phyloP scores from a whole-genome alignment of 2,329 filamentous ascomycete species.

The Verticillium dahliae region DNA sequence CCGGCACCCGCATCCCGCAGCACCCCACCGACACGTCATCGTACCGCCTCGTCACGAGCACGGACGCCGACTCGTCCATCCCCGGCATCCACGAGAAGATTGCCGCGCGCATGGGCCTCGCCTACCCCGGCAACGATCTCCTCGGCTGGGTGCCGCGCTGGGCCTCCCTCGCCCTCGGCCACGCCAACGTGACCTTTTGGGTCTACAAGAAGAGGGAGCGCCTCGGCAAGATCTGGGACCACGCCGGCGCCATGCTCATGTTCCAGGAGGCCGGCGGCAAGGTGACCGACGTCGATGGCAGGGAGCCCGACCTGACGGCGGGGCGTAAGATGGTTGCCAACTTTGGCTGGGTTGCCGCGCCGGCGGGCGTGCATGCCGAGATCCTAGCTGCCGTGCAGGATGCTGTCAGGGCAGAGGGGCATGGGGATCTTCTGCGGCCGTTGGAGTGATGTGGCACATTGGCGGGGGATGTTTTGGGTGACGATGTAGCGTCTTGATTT shows the following conservation, averaged over 20 bases:
- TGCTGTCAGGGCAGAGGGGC: constrained; percentile 24
- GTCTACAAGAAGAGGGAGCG: constrained; percentile 43
- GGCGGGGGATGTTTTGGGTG: too few relatives aligned
- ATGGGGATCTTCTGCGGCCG: constrained; percentile 19
- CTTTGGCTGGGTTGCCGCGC: constrained; percentile 50
- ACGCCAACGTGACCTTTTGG: constrained; percentile 47
- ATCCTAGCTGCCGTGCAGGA: constrained; percentile 33
- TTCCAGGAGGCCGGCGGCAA: constrained; percentile 50
- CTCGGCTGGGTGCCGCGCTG: constrained; percentile 53
- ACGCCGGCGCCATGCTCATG: constrained; percentile 52
- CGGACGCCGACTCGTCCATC: constrained; percentile 38
- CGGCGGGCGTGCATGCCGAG: constrained; percentile 30
- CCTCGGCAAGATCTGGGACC: constrained; percentile 52
- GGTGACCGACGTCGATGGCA: constrained; percentile 48
- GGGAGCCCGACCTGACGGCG: constrained; percentile 38
- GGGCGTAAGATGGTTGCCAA: constrained; percentile 44
- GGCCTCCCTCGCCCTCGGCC: constrained; percentile 42
- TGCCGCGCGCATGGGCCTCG: constrained; percentile 31
- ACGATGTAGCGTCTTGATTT: too few relatives aligned
- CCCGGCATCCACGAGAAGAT: constrained; percentile 38
- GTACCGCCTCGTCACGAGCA: constrained; percentile 37
- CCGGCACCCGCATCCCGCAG: constrained; percentile 2
- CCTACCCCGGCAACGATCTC: constrained; percentile 42
- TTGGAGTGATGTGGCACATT: background rate
- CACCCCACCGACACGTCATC: constrained; percentile 2